Evolutionary conservation across 1,284 basidiomycete genomes (phyloP), one percentile per base, ranked within the genome.

Genomic region (Ceratobasidium theobromae): DNA sequence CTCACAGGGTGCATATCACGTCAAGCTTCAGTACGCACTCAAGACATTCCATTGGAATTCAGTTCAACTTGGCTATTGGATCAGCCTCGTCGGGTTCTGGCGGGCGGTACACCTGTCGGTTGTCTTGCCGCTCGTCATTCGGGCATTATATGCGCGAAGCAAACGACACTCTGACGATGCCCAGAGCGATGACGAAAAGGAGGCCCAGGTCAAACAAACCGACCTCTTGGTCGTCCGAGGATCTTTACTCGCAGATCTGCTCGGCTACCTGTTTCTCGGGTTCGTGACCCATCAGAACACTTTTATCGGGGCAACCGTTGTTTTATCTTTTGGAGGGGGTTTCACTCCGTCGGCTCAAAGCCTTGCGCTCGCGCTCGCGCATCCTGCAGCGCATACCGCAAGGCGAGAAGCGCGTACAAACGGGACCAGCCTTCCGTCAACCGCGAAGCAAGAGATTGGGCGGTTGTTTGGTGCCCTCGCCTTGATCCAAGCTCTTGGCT

Each of bases 11-110:
- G 80, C 87, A 0, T 77, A 83, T 64, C 74, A 78, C 4, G 84
- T 84, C 71, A 87, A 45, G 72, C 81, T 88, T 57, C 90, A 92
- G 74, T 95, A 88, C 74, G 80, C 86, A 4, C 79, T 84, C 9
- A 80, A 80, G 5, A 79, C 76, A 1, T 94, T 88, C 72, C 80
- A 81, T 0, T 95, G 91, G 92, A 81, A 77, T n/a, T 81, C 88
- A 25, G 25, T 62, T 25, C 51, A 93, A 88, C 75, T 90, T 12
- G 91, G 91, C 8, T 93, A 93, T 69, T 93, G 83, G 78, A 75
- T 93, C 52, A 89, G 85, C 60, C 69, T 84, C 4, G 73, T 86
- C 16, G 85, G 86, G 21, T 77, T 79, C 21, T 76, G 79, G 1
- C 81, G 90, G 5, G 87, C 88, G 1, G 21, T 85, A 1, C 82